phyloP scores from a whole-genome alignment of 805 yeast genomes.

The Cyberlindnera subsufficiens region DNA sequence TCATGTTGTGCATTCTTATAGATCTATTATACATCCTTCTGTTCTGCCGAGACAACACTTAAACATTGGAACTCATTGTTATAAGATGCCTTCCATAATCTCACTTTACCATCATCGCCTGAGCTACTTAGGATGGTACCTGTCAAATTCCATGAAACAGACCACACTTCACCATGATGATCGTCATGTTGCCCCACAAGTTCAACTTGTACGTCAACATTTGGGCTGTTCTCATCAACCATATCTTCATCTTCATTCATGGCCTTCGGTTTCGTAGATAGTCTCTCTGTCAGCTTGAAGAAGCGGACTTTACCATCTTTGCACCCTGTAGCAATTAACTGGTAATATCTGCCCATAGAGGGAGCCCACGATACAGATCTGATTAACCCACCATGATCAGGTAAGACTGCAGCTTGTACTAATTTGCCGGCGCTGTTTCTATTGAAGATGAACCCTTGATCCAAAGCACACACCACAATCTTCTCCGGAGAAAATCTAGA shows the following conservation, averaged over 20 bases:
- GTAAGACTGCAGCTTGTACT: slow-evolving; percentile 54
- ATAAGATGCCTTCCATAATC: slow-evolving; percentile 88
- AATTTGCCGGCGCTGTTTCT: slow-evolving; percentile 46
- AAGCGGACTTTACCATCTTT: slow-evolving; percentile 91
- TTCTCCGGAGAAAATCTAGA: slow-evolving; percentile 78
- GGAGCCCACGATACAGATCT: slow-evolving; percentile 96
- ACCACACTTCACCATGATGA: slow-evolving; percentile 90
- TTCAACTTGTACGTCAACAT: slow-evolving; percentile 40
- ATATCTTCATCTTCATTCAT: slow-evolving; percentile 11
- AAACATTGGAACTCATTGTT: slow-evolving; percentile 85
- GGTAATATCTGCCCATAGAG: slow-evolving; percentile 84
- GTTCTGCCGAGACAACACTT: slow-evolving; percentile 71
- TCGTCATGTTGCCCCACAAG: slow-evolving; percentile 64
- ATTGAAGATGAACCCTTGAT: slow-evolving; percentile 77
- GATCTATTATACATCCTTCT: slow-evolving; percentile 6
- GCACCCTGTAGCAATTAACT: slow-evolving; percentile 90
- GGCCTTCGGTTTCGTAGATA: slow-evolving; percentile 6
- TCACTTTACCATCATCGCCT: slow-evolving; percentile 90
- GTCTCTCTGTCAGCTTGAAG: slow-evolving; percentile 58
- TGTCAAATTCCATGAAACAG: slow-evolving; percentile 90
- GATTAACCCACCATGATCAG: slow-evolving; percentile 83
- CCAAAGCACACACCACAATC: slow-evolving; percentile 77
- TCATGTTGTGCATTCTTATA: no score
- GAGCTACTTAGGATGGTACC: slow-evolving; percentile 91
- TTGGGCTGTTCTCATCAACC: slow-evolving; percentile 22